Base-by-base conservation (phyloP, 169 alveolate genomes). In the Plasmodium yoelii region DNA sequence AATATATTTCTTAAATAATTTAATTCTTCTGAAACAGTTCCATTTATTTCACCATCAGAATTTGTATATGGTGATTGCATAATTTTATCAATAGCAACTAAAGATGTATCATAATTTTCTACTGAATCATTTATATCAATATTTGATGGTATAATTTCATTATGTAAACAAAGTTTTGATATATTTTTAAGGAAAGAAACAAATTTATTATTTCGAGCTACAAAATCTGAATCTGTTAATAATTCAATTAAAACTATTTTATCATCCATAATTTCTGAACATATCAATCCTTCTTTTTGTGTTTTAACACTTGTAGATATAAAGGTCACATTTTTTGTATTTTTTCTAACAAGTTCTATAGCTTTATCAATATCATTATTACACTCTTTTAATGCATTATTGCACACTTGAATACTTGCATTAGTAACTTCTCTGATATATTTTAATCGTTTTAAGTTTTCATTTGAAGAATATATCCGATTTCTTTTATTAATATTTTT, bases 321-420 rank as follows among this genome's bases (percentile, higher is more conserved):
- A 55, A 65, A 80, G 0, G 56, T 46, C 8, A 57, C 0, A 55
- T 68, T 80, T 42, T 80, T 80, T 10, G 73, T 46, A 18, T 59
- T 64, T 60, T 70, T 49, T 12, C 90, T 68, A 15, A 80, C 75
- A 44, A 61, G 60, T 59, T 80, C 90, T 18, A 80, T 67, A 28
- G 90, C 90, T 26, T 80, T 80, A 13, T 80, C 82, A 1, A 49
- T 49, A 67, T 80, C 90, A 18, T 56, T 59, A 4, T 80, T 80
- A 26, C 90, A 80, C 13, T 80, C 82, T 42, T 61, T 80, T 15
- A 80, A 34, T 9, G 90, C 90, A 12, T 80, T 46, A 34, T 80
- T 80, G 12, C 90, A 80, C 8, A 56, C n/a, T 56, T 80, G 90
- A 18, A 80, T 67, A 70, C 90, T 80, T 10, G 90, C 90, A 67